Conservation (phyloP, 352 stramenopile species). For the Plasmopara halstedii region DNA sequence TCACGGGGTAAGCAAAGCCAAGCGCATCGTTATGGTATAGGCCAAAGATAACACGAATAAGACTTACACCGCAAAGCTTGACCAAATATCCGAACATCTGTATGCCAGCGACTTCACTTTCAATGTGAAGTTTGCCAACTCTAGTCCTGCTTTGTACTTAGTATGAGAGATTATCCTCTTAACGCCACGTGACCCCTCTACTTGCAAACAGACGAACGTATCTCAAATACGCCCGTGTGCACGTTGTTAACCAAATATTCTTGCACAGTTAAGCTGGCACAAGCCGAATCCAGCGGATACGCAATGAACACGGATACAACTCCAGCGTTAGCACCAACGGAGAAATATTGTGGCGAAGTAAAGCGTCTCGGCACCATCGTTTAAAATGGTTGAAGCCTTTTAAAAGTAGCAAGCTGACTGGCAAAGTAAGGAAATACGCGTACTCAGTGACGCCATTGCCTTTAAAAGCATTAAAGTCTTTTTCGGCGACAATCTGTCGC, state of each 20-base stretch:
- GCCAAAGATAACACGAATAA: too few species aligned
- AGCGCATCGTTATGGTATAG: too few species aligned
- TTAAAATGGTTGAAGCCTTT: conserved; percentile 48
- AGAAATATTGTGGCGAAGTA: conserved; percentile 43
- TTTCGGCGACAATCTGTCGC: conserved; percentile 49
- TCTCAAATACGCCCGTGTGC: conserved; percentile 58
- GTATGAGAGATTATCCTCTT: conserved; percentile 59
- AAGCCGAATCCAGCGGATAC: conserved; percentile 69
- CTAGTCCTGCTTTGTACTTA: conserved; percentile 67
- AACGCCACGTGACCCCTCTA: conserved; percentile 48
- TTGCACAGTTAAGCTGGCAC: conserved; percentile 63
- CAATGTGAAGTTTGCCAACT: conserved; percentile 78
- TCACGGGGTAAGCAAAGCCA: too few species aligned
- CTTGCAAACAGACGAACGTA: conserved; percentile 38
- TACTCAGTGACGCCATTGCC: conserved; percentile 72
- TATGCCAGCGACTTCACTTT: too few species aligned
- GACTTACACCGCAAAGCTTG: too few species aligned
- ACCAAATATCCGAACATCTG: too few species aligned
- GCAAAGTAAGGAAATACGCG: conserved; percentile 74
- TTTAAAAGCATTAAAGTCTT: conserved; percentile 60
- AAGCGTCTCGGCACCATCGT: conserved; percentile 34
- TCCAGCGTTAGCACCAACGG: conserved; percentile 49
- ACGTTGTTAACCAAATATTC: conserved; percentile 47
- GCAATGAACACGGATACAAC: conserved; percentile 60
- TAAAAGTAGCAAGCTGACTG: conserved; percentile 70